Evolutionary conservation across 164 flowering plant genomes (phyloP).

Genomic region (Kalanchoe fedtschenkoi): DNA sequence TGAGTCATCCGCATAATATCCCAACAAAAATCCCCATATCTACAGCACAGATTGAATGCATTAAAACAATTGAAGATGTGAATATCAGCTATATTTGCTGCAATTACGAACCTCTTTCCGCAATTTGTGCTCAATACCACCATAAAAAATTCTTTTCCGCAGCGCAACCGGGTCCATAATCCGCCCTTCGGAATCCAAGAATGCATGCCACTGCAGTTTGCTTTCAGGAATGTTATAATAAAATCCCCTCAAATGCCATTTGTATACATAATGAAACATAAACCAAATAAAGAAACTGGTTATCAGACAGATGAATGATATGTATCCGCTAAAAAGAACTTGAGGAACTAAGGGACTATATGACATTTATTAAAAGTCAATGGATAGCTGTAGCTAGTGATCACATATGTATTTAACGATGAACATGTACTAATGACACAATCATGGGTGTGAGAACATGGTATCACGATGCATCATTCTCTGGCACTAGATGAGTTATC

Average conservation of each 20-base stretch:
- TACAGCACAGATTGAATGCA: constrained; percentile 17
- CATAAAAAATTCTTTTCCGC: constrained; percentile 85
- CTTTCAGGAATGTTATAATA: not conserved
- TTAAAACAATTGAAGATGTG: not conserved
- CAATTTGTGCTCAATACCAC: constrained; percentile 65
- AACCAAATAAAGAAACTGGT: not conserved
- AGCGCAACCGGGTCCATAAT: constrained; percentile 55
- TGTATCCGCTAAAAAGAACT: not conserved
- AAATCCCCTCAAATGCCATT: not conserved
- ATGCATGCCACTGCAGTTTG: constrained; percentile 60
- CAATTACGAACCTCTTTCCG: constrained; percentile 63
- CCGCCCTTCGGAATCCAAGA: constrained; percentile 87
- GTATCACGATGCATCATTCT: too few species aligned
- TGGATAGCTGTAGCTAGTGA: too few species aligned
- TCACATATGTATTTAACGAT: too few species aligned
- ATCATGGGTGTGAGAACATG: too few species aligned
- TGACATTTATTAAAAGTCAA: not conserved
- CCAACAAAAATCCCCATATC: constrained; percentile 86
- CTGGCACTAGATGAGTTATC: too few species aligned
- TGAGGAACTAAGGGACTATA: not conserved
- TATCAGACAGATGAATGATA: too few species aligned
- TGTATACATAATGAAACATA: too few species aligned
- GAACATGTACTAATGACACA: too few species aligned
- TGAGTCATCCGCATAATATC: constrained; percentile 68
- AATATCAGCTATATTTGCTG: not conserved